Conservation (phyloP, 805 yeast species). For the Kuraishia borneana region DNA sequence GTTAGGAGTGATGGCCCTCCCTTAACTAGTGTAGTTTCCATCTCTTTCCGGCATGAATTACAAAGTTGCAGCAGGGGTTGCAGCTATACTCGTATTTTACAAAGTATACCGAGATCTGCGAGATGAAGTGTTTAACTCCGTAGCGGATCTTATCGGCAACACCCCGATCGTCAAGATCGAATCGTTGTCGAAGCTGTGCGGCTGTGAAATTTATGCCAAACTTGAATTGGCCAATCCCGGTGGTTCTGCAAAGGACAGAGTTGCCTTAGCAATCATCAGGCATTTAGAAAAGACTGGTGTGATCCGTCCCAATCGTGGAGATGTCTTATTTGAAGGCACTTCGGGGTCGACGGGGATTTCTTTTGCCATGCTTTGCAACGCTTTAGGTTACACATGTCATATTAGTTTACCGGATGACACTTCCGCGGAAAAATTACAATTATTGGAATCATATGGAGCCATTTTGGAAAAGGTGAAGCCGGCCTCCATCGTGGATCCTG, state of each 20-base stretch:
- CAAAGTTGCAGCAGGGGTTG: too few relatives aligned
- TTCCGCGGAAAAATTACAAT: constrained; percentile 65
- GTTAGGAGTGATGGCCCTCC: too few relatives aligned
- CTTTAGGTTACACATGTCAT: constrained; percentile 82
- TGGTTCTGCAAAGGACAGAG: constrained; percentile 92
- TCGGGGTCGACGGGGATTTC: constrained; percentile 96
- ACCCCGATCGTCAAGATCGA: constrained; percentile 74
- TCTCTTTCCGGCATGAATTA: too few relatives aligned
- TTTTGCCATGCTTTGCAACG: constrained; percentile 79
- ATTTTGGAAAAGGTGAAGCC: constrained; percentile 79
- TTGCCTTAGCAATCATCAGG: constrained; percentile 74
- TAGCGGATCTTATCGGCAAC: constrained; percentile 65
- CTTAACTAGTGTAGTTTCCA: too few relatives aligned
- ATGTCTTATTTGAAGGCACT: constrained; percentile 86
- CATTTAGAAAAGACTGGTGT: constrained; percentile 52
- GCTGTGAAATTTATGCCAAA: constrained; percentile 79
- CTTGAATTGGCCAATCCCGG: constrained; percentile 83
- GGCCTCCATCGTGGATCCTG: constrained; percentile 89
- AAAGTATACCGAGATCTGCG: too few relatives aligned
- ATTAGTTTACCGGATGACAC: constrained; percentile 96
- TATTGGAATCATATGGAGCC: constrained; percentile 72
- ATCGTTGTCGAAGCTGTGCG: constrained; percentile 62
- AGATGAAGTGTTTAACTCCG: too few relatives aligned
- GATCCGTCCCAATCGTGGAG: constrained; percentile 50
- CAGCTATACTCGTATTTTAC: too few relatives aligned